Evolutionary conservation across 176 grass and related monocot species (phyloP).

Genomic region (Miscanthus lutarioriparius): DNA sequence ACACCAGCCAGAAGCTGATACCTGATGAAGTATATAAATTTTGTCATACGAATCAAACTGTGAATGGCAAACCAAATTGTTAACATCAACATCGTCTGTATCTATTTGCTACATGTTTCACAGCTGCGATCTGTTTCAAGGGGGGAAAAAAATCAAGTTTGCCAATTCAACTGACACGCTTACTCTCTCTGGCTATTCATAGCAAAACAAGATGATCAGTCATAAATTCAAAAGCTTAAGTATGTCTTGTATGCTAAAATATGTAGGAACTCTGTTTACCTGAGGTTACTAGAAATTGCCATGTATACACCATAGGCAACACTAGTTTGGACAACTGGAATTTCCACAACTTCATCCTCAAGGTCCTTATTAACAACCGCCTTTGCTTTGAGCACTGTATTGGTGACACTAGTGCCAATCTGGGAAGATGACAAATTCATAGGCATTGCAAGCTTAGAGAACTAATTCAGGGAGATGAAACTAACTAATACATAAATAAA

Average conservation of each 20-base stretch:
- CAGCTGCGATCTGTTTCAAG: not conserved
- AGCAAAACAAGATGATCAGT: not conserved
- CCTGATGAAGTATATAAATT: constrained; percentile 36
- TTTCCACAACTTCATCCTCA: constrained; percentile 50
- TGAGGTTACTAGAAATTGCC: constrained; percentile 86
- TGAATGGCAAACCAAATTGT: not conserved
- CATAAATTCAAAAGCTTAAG: not conserved
- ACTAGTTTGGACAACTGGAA: constrained; percentile 68
- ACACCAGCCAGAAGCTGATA: constrained; percentile 80
- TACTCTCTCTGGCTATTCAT: not conserved
- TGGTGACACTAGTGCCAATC: constrained; percentile 71
- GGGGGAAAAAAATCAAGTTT: not conserved
- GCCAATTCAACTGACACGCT: not conserved
- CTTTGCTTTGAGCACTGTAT: constrained; percentile 62
- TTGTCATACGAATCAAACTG: not conserved
- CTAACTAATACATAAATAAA: not conserved
- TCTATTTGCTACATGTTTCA: not conserved
- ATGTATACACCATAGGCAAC: constrained; percentile 80
- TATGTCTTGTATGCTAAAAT: not conserved
- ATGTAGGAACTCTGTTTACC: constrained; percentile 41
- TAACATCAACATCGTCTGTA: not conserved
- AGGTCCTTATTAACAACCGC: constrained; percentile 58
- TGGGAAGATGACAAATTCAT: constrained; percentile 31
- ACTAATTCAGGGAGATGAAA: not conserved
- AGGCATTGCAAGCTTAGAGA: not conserved